Percentiles rank a stretch among this genome's conserved stretches.
These are phyloP conservation scores for Prosopis cineraria DNA, from an alignment of 306 rosid species.

Conservation along the genomic window DNA sequence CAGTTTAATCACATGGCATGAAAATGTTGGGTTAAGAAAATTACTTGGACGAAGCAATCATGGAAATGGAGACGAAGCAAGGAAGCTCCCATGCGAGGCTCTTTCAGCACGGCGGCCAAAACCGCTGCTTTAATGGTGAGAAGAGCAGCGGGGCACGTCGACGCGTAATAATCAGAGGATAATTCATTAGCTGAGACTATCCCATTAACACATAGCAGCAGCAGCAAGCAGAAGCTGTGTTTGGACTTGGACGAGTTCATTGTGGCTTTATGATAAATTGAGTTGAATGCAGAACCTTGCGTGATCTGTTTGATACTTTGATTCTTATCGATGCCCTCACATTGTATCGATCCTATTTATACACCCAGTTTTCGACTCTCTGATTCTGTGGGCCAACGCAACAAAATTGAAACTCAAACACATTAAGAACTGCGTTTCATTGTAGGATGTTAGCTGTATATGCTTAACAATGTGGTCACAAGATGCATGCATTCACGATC, in stretches of 20 bases:
- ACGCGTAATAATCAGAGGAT: conserved; percentile 34
- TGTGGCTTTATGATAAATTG: background rate
- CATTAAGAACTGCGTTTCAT: background rate
- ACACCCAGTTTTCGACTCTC: background rate
- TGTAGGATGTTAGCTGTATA: conserved; percentile 33
- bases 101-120: conserved; percentile 27
- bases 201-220: conserved; percentile 34
- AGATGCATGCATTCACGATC: background rate
- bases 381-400: conserved; percentile 32
- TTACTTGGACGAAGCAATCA: conserved; percentile 59
- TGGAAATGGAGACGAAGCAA: conserved; percentile 59
- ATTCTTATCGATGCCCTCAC: background rate
- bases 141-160: conserved; percentile 30
- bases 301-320: background rate
- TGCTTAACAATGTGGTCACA: background rate
- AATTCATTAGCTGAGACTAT: conserved; percentile 40
- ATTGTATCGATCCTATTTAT: conserved; percentile 15
- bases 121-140: conserved; percentile 17
- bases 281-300: background rate
- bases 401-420: background rate
- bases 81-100: conserved; percentile 76
- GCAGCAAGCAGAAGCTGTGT: conserved; percentile 18
- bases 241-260: background rate
- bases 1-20: background rate
- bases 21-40: background rate